Base-by-base conservation (phyloP, 2,329 filamentous ascomycete species). In the Huntiella omanensis region DNA sequence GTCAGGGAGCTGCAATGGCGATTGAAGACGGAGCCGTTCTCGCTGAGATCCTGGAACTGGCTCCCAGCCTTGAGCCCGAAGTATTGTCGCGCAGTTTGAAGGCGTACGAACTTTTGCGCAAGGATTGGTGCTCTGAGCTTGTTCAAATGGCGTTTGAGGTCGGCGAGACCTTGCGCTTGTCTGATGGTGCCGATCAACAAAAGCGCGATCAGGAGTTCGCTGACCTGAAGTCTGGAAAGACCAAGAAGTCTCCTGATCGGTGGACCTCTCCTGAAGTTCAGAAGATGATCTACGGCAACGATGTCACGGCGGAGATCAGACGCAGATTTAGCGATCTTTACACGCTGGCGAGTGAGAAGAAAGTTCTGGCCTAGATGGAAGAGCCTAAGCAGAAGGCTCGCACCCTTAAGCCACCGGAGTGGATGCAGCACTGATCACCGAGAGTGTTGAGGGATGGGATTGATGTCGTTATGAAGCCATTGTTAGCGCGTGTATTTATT, bases 221-320 rank as follows among this genome's bases (percentile, higher is more conserved):
- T 37, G 62, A 68, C 45, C 63, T 71, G 50, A 66, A 63, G 53
- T 63, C 54, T 57, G 69, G 66, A 55, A 66, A 60, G 52, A 62
- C 53, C 56, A 65, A 60, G 51, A 67, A 61, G 47, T 70, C 70
- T 50, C 75, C 75, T 2, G 77, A 81, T 60, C 80, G 79, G 62
- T 81, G 77, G 77, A 75, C 75, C 3, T 78, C 77, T 58, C 74
- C 75, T 7, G 76, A 80, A 54, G 73, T 80, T 37, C 77, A 81
- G 59, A 67, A 70, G 58, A 70, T 71, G 66, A 72, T 80, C 50
- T 80, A 80, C 58, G 68, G 70, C 8, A 67, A 76, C 54, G 75
- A 80, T 58, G 77, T 74, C 55, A 65, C 72, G 43, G 60, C 64
- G 54, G 68, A 73, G 48, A 66, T 73, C 1, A 58, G 61, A 44